These are phyloP conservation scores for Desmodesmus armatus DNA, from an alignment of 139 green algal species.

Conservation along the genomic window DNA sequence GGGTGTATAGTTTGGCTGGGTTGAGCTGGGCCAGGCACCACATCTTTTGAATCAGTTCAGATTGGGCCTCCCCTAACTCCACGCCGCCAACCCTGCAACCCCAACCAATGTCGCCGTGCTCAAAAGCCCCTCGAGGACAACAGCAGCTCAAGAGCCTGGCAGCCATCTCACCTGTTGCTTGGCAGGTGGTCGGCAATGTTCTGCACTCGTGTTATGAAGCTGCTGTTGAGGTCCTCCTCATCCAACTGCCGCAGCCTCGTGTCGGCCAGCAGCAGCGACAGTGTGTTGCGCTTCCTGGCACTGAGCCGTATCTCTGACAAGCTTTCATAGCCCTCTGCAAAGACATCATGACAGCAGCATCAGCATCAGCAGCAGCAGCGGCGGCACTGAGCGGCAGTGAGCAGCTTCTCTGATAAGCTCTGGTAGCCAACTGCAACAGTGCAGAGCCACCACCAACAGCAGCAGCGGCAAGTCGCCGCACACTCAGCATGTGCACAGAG, in stretches of 20 bases:
- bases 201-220: conserved; percentile 16
- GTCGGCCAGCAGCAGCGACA: conserved; percentile 19
- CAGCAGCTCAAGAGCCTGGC: no score
- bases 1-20: no score
- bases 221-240: not conserved
- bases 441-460: not conserved
- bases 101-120: no score
- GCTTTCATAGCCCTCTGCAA: conserved; percentile 23
- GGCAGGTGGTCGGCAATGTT: conserved; percentile 4
- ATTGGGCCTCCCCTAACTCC: no score
- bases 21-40: no score
- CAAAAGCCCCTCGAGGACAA: no score
- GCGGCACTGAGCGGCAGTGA: not conserved
- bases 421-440: no score
- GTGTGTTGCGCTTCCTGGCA: not conserved
- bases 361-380: not conserved
- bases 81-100: no score
- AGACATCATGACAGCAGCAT: not conserved
- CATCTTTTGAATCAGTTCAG: no score
- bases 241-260: not conserved
- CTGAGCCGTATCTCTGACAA: conserved; percentile 24
- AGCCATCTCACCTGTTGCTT: not conserved
- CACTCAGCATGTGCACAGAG: no score
- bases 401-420: no score
- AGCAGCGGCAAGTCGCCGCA: not conserved